These are phyloP conservation scores for Colletotrichum higginsianum DNA, from an alignment of 2,329 filamentous ascomycete genomes.

Conservation along the genomic window DNA sequence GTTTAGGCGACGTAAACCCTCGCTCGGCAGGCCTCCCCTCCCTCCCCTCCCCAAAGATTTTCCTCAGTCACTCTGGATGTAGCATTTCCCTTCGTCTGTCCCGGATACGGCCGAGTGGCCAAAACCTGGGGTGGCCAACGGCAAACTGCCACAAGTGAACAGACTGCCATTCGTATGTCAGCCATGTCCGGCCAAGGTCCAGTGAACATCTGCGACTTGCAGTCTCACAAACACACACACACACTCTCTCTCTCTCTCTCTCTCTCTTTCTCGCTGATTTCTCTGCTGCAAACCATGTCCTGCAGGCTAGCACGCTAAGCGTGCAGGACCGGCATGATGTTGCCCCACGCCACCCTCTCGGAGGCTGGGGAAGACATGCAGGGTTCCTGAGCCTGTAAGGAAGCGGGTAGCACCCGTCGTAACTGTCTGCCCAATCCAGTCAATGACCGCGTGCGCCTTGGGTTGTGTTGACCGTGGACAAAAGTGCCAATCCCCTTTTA, in stretches of 20 bases:
- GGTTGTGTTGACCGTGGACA: slow-evolving; percentile 18
- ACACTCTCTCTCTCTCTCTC: no score
- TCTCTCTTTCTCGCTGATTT: not conserved
- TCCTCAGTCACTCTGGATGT: no score
- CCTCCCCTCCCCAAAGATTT: no score
- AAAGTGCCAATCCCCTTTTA: slow-evolving; percentile 30
- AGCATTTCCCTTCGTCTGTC: not conserved
- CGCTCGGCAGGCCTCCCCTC: no score
- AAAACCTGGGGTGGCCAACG: not conserved
- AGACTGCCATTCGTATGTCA: no score
- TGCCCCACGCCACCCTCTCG: slow-evolving; percentile 21
- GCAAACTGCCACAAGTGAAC: slow-evolving; percentile 3
- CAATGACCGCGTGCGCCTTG: slow-evolving; percentile 38
- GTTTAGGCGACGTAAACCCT: no score
- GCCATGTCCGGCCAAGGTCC: not conserved
- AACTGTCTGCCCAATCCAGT: slow-evolving; percentile 38
- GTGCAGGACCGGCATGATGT: slow-evolving; percentile 8
- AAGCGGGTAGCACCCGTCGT: slow-evolving; percentile 25
- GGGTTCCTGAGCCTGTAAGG: slow-evolving; percentile 25
- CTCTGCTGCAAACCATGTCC: not conserved
- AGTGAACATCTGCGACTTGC: not conserved
- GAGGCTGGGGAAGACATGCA: slow-evolving; percentile 16
- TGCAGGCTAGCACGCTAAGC: not conserved
- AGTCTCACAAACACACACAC: not conserved
- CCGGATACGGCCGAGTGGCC: slow-evolving; percentile 10